Conservation (phyloP, 805 yeast species). For the Barnettozyma wickerhamii region DNA sequence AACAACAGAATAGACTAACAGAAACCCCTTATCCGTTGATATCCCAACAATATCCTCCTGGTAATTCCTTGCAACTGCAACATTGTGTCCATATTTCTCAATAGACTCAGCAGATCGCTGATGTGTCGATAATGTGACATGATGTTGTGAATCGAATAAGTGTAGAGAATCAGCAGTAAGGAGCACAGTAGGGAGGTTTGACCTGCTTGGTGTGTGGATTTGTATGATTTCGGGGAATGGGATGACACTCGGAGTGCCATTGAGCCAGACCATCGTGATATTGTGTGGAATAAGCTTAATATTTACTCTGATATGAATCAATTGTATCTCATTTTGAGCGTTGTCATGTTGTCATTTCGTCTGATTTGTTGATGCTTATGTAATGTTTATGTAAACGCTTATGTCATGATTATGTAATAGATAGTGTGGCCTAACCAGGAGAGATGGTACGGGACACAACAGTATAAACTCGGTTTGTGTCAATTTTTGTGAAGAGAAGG, state of each 20-base stretch:
- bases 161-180: conserved; percentile 30
- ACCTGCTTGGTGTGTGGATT: neutral
- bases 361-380: too few species aligned
- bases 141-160: conserved; percentile 30
- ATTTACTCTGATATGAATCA: too few species aligned
- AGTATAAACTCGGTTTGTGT: too few species aligned
- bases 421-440: too few species aligned
- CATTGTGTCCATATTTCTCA: conserved; percentile 35
- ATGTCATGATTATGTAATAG: too few species aligned
- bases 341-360: too few species aligned
- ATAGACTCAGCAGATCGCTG: conserved; percentile 31
- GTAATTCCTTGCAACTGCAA: conserved; percentile 23
- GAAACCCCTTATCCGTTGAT: conserved; percentile 31
- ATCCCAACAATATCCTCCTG: conserved; percentile 28
- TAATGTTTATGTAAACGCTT: too few species aligned
- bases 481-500: too few species aligned
- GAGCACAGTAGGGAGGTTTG: conserved; percentile 13
- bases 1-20: conserved; percentile 33
- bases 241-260: conserved; percentile 4
- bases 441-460: too few species aligned
- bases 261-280: conserved; percentile 9
- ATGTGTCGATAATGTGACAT: conserved; percentile 32
- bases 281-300: too few species aligned
- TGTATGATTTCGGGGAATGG: conserved; percentile 5
- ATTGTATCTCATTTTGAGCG: too few species aligned